A percentile compares a stretch with the other conserved stretches of the same genome.
These are phyloP conservation scores for Hymenoscyphus scutula DNA, from an alignment of 2,329 filamentous ascomycete species.

Conservation along the genomic window DNA sequence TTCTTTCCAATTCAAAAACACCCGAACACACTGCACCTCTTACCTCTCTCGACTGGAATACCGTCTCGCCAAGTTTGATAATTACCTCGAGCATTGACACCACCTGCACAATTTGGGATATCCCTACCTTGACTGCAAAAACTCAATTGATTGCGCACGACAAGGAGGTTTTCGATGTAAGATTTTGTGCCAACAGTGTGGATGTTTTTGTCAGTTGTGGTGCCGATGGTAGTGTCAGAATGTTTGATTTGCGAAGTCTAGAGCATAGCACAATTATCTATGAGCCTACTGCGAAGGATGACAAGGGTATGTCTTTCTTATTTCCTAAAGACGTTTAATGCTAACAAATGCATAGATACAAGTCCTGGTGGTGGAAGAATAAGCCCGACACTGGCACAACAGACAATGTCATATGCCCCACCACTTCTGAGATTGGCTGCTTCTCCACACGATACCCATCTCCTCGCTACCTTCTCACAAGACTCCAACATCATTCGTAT, in stretches of 20 bases:
- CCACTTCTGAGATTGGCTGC: constrained; percentile 80
- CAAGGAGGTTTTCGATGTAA: constrained; percentile 97
- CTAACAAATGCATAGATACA: constrained; percentile 41
- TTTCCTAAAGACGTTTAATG: not conserved
- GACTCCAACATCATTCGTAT: constrained; percentile 92
- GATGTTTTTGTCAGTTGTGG: constrained; percentile 98
- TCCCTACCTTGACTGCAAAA: constrained; percentile 94
- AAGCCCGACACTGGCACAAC: constrained; percentile 72
- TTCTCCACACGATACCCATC: constrained; percentile 91
- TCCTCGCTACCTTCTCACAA: constrained; percentile 94
- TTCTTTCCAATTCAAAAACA: constrained; percentile 96
- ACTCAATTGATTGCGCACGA: constrained; percentile 98
- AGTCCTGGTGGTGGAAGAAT: constrained; percentile 56
- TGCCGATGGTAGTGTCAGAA: constrained; percentile 93
- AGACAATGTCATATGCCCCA: constrained; percentile 73
- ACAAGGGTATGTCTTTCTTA: constrained; percentile 53
- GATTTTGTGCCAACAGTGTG: constrained; percentile 97
- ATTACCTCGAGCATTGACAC: constrained; percentile 99
- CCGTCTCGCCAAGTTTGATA: constrained; percentile 91
- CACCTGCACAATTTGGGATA: constrained; percentile 99
- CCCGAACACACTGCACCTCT: constrained; percentile 96
- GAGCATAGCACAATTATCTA: constrained; percentile 99
- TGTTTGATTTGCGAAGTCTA: constrained; percentile 95
- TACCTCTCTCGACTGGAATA: constrained; percentile 97
- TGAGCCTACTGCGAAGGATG: constrained; percentile 86